Conservation (phyloP, 2,329 filamentous ascomycete species). For the Diaporthe longicolla region DNA sequence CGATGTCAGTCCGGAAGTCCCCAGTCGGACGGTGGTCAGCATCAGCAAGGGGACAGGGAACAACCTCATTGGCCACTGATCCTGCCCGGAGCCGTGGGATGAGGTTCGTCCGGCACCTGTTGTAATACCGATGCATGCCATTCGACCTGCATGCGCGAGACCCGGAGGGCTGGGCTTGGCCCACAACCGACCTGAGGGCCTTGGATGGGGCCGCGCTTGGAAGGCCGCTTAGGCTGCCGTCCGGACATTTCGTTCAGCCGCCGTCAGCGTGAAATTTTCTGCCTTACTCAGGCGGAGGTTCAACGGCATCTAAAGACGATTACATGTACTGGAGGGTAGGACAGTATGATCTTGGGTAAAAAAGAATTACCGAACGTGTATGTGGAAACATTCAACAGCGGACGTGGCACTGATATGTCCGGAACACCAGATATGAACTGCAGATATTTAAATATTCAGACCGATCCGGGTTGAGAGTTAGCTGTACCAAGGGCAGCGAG, state of each 20-base stretch:
- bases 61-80: neutral
- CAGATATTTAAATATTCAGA: slow-evolving; percentile 9
- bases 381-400: neutral
- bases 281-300: neutral
- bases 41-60: slow-evolving; percentile 13
- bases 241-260: slow-evolving; percentile 16
- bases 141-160: slow-evolving; percentile 5
- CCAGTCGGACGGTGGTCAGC: slow-evolving; percentile 27
- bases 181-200: neutral
- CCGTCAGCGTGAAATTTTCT: neutral
- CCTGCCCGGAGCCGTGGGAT: slow-evolving; percentile 16
- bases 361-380: neutral
- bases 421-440: neutral
- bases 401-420: slow-evolving; percentile 10
- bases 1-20: slow-evolving; percentile 19
- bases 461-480: neutral
- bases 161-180: no score
- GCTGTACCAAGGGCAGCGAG: neutral
- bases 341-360: neutral
- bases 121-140: slow-evolving; percentile 3
- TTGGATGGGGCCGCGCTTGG: neutral
- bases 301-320: neutral
- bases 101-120: slow-evolving; percentile 11
- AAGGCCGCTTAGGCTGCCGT: slow-evolving; percentile 19
- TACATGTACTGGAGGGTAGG: neutral